phyloP scores from a whole-genome alignment of 1,284 basidiomycete genomes.

The Melampsora americana region DNA sequence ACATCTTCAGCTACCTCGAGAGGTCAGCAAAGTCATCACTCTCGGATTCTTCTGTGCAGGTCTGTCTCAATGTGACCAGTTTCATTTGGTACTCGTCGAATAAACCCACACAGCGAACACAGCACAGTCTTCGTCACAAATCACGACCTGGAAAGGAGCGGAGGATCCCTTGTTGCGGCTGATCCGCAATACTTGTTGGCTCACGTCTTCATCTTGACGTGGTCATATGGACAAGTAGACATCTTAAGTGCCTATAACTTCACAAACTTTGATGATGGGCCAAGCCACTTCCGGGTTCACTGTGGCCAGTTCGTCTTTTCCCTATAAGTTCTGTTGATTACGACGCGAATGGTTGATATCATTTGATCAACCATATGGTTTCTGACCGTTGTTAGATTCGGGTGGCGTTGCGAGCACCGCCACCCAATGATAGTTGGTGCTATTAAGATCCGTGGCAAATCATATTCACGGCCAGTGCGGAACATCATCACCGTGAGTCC shows the following conservation, averaged over 20 bases:
- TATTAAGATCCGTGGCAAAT: slow-evolving; percentile 16
- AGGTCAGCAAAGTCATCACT: too few relatives aligned
- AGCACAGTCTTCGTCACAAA: slow-evolving; percentile 39
- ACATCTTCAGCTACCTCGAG: too few relatives aligned
- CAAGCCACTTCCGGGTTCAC: slow-evolving; percentile 1
- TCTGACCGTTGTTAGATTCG: slow-evolving; percentile 14
- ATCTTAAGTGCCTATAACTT: slow-evolving; percentile 40
- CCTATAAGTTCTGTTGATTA: not conserved
- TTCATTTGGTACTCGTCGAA: too few relatives aligned
- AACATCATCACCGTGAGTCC: slow-evolving; percentile 38
- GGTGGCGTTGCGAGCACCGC: slow-evolving; percentile 42
- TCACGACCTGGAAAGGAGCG: slow-evolving; percentile 31
- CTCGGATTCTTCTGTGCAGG: too few relatives aligned
- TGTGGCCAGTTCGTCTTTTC: slow-evolving; percentile 25
- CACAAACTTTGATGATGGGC: slow-evolving; percentile 30
- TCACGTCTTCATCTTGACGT: slow-evolving; percentile 29
- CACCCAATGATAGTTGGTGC: slow-evolving; percentile 31
- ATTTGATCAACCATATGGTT: not conserved
- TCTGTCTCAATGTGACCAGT: too few relatives aligned
- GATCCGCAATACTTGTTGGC: slow-evolving; percentile 18
- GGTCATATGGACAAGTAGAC: slow-evolving; percentile 38
- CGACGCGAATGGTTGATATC: not conserved
- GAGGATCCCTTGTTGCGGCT: not conserved
- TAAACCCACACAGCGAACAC: not conserved
- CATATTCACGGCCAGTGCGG: slow-evolving; percentile 2